Conservation (phyloP, 1,139 yeast genomes). For the Protomyces gravidus region DNA sequence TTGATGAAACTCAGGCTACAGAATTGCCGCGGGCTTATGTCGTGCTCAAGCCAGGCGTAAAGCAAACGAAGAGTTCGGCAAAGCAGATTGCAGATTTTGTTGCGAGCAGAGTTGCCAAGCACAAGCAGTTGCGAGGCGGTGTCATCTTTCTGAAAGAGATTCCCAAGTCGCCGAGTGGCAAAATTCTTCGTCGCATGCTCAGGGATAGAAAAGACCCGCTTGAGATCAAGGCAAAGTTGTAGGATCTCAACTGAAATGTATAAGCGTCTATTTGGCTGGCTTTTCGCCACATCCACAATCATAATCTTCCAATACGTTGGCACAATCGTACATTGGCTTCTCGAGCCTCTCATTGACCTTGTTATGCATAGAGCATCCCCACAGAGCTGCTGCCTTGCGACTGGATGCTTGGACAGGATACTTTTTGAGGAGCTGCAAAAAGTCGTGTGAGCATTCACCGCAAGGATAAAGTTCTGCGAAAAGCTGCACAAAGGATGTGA, state of each 20-base stretch:
- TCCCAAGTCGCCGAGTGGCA: slow-evolving; percentile 45
- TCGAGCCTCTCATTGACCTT: slow-evolving; percentile 67
- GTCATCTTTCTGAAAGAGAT: slow-evolving; percentile 40
- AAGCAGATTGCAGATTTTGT: slow-evolving; percentile 39
- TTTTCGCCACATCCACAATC: slow-evolving; percentile 79
- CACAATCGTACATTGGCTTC: slow-evolving; percentile 76
- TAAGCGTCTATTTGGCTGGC: background rate
- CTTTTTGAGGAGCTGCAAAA: slow-evolving; percentile 59
- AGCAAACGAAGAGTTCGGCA: slow-evolving; percentile 27
- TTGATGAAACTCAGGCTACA: slow-evolving; percentile 39
- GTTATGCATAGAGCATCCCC: slow-evolving; percentile 98
- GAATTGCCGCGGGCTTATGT: slow-evolving; percentile 44
- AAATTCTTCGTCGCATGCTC: slow-evolving; percentile 42
- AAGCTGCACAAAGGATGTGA: slow-evolving; percentile 48
- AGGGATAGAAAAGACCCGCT: slow-evolving; percentile 30
- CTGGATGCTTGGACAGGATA: slow-evolving; percentile 81
- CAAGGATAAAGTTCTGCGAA: slow-evolving; percentile 44
- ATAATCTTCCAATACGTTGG: slow-evolving; percentile 76
- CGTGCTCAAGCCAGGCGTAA: slow-evolving; percentile 36
- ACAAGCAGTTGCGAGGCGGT: slow-evolving; percentile 45
- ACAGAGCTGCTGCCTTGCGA: slow-evolving; percentile 76
- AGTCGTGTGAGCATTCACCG: slow-evolving; percentile 64
- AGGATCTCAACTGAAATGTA: background rate
- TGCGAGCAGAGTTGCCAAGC: slow-evolving; percentile 41
- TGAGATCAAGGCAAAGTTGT: slow-evolving; percentile 21